phyloP scores from a whole-genome alignment of 495 filamentous ascomycete species.

The Filosporella fistucella region DNA sequence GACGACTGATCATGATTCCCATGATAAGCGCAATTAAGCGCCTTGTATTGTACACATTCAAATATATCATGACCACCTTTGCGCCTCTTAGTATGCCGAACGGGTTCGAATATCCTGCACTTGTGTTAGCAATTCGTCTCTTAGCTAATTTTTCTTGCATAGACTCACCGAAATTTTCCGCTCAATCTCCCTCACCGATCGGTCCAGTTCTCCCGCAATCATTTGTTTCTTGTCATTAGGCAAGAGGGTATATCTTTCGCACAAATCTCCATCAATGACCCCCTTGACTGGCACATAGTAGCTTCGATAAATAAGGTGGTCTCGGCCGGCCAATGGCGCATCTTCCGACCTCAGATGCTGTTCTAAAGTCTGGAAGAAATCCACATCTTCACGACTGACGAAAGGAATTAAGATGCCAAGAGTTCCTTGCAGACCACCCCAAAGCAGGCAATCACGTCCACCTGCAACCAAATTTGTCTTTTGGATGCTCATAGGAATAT shows the following conservation, averaged over 20 bases:
- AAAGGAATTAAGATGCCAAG: slow-evolving; percentile 92
- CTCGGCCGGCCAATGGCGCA: slow-evolving; percentile 80
- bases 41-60: slow-evolving; percentile 22
- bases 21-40: slow-evolving; percentile 4
- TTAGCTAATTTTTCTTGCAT: slow-evolving; percentile 24
- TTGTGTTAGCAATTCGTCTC: slow-evolving; percentile 12
- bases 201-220: slow-evolving; percentile 89
- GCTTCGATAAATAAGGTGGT: slow-evolving; percentile 89
- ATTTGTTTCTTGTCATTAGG: slow-evolving; percentile 84
- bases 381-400: slow-evolving; percentile 82
- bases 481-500: slow-evolving; percentile 85
- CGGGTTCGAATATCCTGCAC: slow-evolving; percentile 79
- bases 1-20: slow-evolving; percentile 15
- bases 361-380: slow-evolving; percentile 95
- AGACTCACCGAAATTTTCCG: slow-evolving; percentile 90
- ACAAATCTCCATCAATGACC: slow-evolving; percentile 96
- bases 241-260: slow-evolving; percentile 81
- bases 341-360: slow-evolving; percentile 80
- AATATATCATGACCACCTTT: neutral
- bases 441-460: slow-evolving; percentile 85
- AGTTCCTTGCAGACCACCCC: slow-evolving; percentile 92
- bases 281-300: slow-evolving; percentile 99
- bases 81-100: slow-evolving; percentile 70
- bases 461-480: slow-evolving; percentile 89
- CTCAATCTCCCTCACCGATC: slow-evolving; percentile 87